These are phyloP conservation scores for Saccharomycopsis lassenensis DNA, from an alignment of 805 yeast genomes.

Conservation along the genomic window DNA sequence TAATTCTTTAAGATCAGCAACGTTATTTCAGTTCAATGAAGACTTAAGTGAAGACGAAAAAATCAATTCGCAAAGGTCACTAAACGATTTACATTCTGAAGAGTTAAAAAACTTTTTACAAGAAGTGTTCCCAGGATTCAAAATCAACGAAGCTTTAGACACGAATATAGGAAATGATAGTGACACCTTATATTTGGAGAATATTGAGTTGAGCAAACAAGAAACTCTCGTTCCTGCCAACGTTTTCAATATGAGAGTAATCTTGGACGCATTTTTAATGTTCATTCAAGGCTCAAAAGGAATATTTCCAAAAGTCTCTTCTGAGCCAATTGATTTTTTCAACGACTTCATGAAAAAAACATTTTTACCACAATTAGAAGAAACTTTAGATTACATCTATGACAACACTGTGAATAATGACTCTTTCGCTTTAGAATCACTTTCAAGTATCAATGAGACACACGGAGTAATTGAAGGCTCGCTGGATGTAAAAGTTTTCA, in stretches of 20 bases:
- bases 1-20: slow-evolving; percentile 5
- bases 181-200: slow-evolving; percentile 44
- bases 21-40: slow-evolving; percentile 26
- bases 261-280: slow-evolving; percentile 60
- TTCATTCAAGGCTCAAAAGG: slow-evolving; percentile 51
- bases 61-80: slow-evolving; percentile 20
- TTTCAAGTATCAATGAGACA: slow-evolving; percentile 19
- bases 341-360: slow-evolving; percentile 50
- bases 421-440: slow-evolving; percentile 21
- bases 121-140: slow-evolving; percentile 63
- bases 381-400: slow-evolving; percentile 42
- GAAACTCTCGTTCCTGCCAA: slow-evolving; percentile 59
- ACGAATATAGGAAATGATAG: slow-evolving; percentile 25
- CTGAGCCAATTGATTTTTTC: slow-evolving; percentile 39
- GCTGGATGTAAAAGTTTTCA: slow-evolving; percentile 23
- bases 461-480: slow-evolving; percentile 17
- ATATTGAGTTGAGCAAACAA: slow-evolving; percentile 46
- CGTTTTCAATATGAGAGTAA: slow-evolving; percentile 68
- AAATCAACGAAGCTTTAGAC: slow-evolving; percentile 12
- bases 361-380: slow-evolving; percentile 55
- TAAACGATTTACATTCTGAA: slow-evolving; percentile 26
- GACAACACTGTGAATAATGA: slow-evolving; percentile 33
- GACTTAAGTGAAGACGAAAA: slow-evolving; percentile 21
- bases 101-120: slow-evolving; percentile 37
- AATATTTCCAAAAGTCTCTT: slow-evolving; percentile 25